These are phyloP conservation scores for Samsoniella hepiali DNA, from an alignment of 2,329 filamentous ascomycete genomes.

Conservation along the genomic window DNA sequence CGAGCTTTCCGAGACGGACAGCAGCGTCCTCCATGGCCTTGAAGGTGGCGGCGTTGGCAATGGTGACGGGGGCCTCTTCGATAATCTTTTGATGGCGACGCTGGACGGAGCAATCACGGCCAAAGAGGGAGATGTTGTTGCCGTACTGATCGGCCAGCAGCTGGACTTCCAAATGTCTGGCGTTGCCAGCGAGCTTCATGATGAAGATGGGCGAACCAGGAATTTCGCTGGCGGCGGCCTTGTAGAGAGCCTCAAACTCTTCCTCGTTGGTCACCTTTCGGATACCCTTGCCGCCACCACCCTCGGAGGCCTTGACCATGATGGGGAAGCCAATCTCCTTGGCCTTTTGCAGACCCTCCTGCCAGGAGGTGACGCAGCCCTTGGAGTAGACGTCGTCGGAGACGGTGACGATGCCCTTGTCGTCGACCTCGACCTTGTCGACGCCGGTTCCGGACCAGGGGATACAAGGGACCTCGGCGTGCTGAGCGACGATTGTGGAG, in stretches of 20 bases:
- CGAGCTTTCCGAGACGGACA: conserved; percentile 86
- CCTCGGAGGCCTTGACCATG: conserved; percentile 99
- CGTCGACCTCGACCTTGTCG: conserved; percentile 72
- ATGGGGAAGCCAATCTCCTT: conserved; percentile 94
- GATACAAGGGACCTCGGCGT: conserved; percentile 93
- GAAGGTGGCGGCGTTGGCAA: conserved; percentile 86
- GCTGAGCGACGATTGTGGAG: conserved; percentile 97
- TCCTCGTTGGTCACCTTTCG: conserved; percentile 87
- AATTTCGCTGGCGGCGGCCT: conserved; percentile 94
- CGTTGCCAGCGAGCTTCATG: conserved; percentile 98
- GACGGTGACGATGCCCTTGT: conserved; percentile 87
- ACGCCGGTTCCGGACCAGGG: conserved; percentile 99
- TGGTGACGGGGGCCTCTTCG: conserved; percentile 96
- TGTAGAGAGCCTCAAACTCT: conserved; percentile 83
- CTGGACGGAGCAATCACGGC: conserved; percentile 97
- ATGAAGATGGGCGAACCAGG: conserved; percentile 99
- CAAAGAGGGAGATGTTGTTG: conserved; percentile 98
- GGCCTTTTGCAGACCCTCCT: conserved; percentile 86
- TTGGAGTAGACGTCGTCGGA: conserved; percentile 79
- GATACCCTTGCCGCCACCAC: conserved; percentile 98
- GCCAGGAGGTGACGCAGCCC: conserved; percentile 84
- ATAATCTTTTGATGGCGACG: conserved; percentile 99
- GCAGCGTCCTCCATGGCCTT: conserved; percentile 95
- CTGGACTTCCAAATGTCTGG: conserved; percentile 95
- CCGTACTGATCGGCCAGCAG: conserved; percentile 97